Percentiles rank a stretch among this genome's conserved stretches.
Evolutionary conservation across 2,329 filamentous ascomycete genomes (phyloP).

Genomic region (Atkinsonella hypoxylon): DNA sequence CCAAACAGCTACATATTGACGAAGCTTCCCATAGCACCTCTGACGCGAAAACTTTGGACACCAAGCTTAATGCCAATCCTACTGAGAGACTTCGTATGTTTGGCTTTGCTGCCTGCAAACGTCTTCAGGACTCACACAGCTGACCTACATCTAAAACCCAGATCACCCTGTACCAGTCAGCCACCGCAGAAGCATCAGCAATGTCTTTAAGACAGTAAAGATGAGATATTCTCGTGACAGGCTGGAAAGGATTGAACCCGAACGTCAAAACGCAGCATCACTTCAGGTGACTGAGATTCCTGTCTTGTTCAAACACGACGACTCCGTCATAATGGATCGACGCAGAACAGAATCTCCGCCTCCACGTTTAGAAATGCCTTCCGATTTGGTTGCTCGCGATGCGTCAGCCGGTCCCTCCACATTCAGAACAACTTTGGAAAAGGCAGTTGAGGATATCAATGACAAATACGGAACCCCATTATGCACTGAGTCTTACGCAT

Average conservation of each 20-base stretch:
- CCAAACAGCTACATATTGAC: slow-evolving; percentile 1
- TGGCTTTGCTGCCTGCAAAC: not conserved
- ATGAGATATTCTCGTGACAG: slow-evolving; percentile 16
- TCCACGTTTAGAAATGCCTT: slow-evolving; percentile 18
- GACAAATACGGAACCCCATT: slow-evolving; percentile 14
- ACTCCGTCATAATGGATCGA: not conserved
- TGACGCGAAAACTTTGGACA: not conserved
- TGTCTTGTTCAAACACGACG: not conserved
- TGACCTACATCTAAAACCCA: not conserved
- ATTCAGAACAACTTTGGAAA: slow-evolving; percentile 18
- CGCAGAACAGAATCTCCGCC: slow-evolving; percentile 8
- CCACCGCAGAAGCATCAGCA: slow-evolving; percentile 18
- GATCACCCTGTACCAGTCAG: slow-evolving; percentile 5
- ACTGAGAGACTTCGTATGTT: not conserved
- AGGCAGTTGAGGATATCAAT: slow-evolving; percentile 18
- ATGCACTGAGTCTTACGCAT: not conserved
- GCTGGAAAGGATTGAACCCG: slow-evolving; percentile 7
- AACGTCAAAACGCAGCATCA: not conserved
- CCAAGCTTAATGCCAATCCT: not conserved
- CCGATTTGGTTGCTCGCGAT: slow-evolving; percentile 15
- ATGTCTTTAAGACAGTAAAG: slow-evolving; percentile 18
- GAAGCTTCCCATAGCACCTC: not conserved
- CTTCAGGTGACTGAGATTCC: not conserved
- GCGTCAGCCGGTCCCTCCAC: slow-evolving; percentile 11
- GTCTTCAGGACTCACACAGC: not conserved